Base-by-base conservation (phyloP, 139 green algal genomes). In the Tetraselmis chui region DNA sequence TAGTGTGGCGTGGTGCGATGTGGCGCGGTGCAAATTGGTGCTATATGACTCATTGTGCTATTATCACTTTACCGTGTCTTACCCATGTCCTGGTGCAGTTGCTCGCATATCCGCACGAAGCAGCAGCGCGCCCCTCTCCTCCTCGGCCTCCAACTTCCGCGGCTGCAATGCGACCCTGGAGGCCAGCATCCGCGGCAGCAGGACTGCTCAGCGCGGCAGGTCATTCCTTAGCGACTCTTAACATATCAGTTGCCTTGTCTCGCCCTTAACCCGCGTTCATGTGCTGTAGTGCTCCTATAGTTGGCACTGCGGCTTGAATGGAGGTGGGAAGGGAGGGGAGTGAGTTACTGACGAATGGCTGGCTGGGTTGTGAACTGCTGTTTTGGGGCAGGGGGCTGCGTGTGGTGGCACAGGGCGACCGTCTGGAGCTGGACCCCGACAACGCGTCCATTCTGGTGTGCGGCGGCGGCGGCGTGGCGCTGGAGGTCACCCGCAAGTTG, bases 391-490 rank as follows among this genome's bases (percentile, higher is more conserved):
- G 45, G 45, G 45, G 11, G 11, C 45, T 67, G 11, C 5, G 45
- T 18, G 45, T 67, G 45, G 11, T 67, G 45, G 45, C 45, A 18
- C 45, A 67, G 45, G 45, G 45, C 45, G 45, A 67, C 45, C 45
- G 45, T 18, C 45, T 67, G 45, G 45, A 67, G 11, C 45, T 97
- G 28, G 93, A 97, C 82, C 92, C 93, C 0, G 94, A 98, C 88
- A 98, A 98, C 86, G 93, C 93, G 22, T 93, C 82, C 80, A 95
- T 98, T 75, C 84, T 98, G 25, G 95, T 98, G 28, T 90, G 86
- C 59, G 96, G 96, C 30, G 96, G 95, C 2, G 95, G 93, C 28
- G 96, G 96, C 30, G 91, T 97, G 11, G 95, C 90, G 0, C 87
- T 99, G 81, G 83, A 94, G 0, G 91, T 97, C 1, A 96, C 94